A percentile compares a stretch with the other conserved stretches of the same genome.
Evolutionary conservation across 75 land plant genomes (phyloP).

Genomic region (Sequoia sempervirens): DNA sequence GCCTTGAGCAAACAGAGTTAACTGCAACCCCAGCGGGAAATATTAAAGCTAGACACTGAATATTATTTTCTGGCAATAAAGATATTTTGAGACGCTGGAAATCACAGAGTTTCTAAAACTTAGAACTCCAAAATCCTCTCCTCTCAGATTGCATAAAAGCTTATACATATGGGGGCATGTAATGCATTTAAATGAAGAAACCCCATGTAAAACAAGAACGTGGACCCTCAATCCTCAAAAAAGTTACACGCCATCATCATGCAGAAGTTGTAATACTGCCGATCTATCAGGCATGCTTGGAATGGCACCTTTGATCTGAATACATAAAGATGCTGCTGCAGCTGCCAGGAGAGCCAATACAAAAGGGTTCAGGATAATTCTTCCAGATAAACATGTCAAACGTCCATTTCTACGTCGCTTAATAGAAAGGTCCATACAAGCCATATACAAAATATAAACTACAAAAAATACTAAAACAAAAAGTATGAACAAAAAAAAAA

Average conservation of each 20-base stretch:
- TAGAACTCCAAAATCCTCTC: background rate
- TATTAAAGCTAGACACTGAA: background rate
- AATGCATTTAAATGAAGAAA: background rate
- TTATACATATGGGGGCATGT: no score
- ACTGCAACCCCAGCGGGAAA: background rate
- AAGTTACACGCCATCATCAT: constrained; percentile 6
- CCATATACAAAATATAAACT: background rate
- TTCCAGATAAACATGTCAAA: background rate
- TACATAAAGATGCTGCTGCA: constrained; percentile 94
- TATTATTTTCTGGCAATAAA: background rate
- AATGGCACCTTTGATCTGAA: constrained; percentile 91
- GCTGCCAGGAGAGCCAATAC: constrained; percentile 42
- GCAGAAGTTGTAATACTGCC: constrained; percentile 60
- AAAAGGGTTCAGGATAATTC: background rate
- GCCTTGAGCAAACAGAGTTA: background rate
- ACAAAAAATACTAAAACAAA: background rate
- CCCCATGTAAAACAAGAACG: background rate
- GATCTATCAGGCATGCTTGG: constrained; percentile 91
- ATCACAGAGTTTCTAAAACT: background rate
- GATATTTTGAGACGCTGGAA: background rate
- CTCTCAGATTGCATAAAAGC: background rate
- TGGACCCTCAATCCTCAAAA: background rate
- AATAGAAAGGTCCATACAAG: background rate
- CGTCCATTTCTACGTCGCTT: background rate
- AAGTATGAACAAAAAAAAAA: background rate